Percentiles rank a stretch among this genome's conserved stretches.
Evolutionary conservation across 2,329 filamentous ascomycete genomes (phyloP).

Genomic region (Dendrostoma leiphaemia): DNA sequence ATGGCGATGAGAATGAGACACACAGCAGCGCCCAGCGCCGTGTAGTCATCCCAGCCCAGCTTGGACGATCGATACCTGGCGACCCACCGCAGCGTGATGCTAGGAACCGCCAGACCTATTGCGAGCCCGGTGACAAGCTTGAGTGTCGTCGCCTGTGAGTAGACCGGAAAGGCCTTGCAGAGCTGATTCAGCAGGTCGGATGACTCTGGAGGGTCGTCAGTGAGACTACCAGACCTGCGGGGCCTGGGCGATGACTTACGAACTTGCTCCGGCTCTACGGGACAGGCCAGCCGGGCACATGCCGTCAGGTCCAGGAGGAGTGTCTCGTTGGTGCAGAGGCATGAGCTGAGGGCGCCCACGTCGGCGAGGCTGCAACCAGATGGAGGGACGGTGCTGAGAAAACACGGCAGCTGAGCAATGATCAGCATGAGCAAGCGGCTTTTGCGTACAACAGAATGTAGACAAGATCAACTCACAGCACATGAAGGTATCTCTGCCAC

Average conservation of each 20-base stretch:
- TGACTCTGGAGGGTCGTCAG: neutral
- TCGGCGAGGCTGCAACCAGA: neutral
- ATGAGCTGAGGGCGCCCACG: slow-evolving; percentile 6
- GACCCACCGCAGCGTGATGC: slow-evolving; percentile 5
- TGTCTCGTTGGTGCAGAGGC: slow-evolving; percentile 4
- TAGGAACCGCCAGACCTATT: slow-evolving; percentile 3
- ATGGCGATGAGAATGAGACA: neutral
- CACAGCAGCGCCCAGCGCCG: slow-evolving; percentile 3
- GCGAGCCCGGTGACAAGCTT: neutral
- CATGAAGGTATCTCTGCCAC: too few relatives aligned
- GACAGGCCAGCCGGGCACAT: slow-evolving; percentile 8
- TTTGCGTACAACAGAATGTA: too few relatives aligned
- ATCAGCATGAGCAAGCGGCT: too few relatives aligned
- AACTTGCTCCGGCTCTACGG: slow-evolving; percentile 2
- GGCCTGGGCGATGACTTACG: neutral
- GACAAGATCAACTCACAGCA: too few relatives aligned
- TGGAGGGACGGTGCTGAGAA: neutral
- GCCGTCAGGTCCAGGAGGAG: slow-evolving; percentile 4
- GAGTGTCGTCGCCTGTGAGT: slow-evolving; percentile 3
- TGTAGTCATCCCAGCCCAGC: slow-evolving; percentile 11
- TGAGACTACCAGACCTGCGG: too few relatives aligned
- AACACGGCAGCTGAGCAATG: slow-evolving; percentile 7
- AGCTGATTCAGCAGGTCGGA: neutral
- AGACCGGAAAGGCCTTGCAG: neutral
- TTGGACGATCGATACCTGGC: slow-evolving; percentile 5